Conservation (phyloP, 1,284 basidiomycete genomes). For the Tilletia caries region DNA sequence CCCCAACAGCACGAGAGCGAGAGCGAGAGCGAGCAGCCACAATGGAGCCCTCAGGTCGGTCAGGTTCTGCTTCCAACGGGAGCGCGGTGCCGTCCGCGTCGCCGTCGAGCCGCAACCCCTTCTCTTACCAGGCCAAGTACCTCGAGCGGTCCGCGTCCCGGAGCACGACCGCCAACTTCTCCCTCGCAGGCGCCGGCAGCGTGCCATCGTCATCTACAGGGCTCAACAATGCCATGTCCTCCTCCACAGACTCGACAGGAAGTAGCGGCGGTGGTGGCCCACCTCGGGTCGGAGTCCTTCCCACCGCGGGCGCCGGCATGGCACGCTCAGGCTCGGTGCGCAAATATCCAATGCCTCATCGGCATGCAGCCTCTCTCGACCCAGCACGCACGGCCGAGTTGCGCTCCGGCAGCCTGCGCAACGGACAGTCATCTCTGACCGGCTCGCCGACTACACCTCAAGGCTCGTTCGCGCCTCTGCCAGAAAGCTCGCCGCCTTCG, state of each 20-base stretch:
- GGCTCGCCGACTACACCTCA: constrained; percentile 19
- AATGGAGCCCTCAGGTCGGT: not conserved
- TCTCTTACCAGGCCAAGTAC: constrained; percentile 46
- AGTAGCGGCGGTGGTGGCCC: no score
- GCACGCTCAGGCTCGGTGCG: constrained; percentile 33
- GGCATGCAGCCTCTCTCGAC: constrained; percentile 42
- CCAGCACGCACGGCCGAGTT: constrained; percentile 33
- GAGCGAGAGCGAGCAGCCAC: not conserved
- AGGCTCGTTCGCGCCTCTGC: constrained; percentile 17
- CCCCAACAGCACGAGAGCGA: not conserved
- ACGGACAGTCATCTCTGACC: constrained; percentile 18
- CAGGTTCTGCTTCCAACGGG: not conserved
- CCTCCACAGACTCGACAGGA: not conserved
- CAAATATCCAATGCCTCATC: constrained; percentile 39
- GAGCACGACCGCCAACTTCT: constrained; percentile 29
- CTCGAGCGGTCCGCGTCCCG: constrained; percentile 43
- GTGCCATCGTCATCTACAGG: constrained; percentile 13
- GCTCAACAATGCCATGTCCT: constrained; percentile 4
- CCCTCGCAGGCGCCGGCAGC: constrained; percentile 22
- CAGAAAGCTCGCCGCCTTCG: constrained; percentile 21
- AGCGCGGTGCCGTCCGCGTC: constrained; percentile 5
- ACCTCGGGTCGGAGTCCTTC: constrained; percentile 14
- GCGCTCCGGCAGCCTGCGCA: constrained; percentile 18
- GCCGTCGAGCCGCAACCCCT: constrained; percentile 29
- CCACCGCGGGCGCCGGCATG: constrained; percentile 20